These are phyloP conservation scores for Wallacemonas rigidus DNA, from an alignment of 208 protist genomes.

Conservation along the genomic window DNA sequence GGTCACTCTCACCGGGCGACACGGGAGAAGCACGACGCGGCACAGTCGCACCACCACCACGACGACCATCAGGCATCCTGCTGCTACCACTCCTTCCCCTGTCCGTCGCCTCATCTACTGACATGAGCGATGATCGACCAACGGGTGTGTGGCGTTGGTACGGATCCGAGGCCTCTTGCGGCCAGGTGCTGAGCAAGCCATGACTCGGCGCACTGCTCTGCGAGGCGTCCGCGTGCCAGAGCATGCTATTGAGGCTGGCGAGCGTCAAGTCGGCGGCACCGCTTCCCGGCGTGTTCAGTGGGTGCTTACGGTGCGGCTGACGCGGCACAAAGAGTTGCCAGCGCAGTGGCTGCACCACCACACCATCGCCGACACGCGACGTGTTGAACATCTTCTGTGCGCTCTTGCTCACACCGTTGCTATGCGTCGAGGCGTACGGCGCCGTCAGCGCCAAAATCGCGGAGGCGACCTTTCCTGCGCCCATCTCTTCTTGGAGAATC, in stretches of 20 bases:
- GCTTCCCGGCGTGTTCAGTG: conserved; percentile 1
- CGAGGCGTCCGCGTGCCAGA: neutral
- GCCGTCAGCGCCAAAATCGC: conserved; percentile 9
- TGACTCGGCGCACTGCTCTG: neutral
- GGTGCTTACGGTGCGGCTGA: neutral
- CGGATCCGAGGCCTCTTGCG: neutral
- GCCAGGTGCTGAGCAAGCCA: neutral
- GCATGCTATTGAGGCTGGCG: neutral
- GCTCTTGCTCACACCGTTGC: conserved; percentile 36
- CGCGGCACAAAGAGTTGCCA: conserved; percentile 4
- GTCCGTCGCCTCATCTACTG: too few relatives aligned
- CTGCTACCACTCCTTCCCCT: too few relatives aligned
- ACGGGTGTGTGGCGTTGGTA: too few relatives aligned
- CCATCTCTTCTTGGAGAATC: neutral
- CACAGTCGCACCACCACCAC: neutral
- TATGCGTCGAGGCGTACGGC: conserved; percentile 38
- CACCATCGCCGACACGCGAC: conserved; percentile 29
- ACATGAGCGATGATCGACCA: too few relatives aligned
- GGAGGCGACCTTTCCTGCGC: neutral
- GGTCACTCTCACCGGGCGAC: neutral
- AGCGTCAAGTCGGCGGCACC: neutral
- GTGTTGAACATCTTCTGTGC: conserved; percentile 59
- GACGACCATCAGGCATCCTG: neutral
- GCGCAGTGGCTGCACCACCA: conserved; percentile 41
- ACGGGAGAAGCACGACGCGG: neutral